Base-by-base conservation (phyloP, 257 asterid genomes). In the Ligustrum vulgare region DNA sequence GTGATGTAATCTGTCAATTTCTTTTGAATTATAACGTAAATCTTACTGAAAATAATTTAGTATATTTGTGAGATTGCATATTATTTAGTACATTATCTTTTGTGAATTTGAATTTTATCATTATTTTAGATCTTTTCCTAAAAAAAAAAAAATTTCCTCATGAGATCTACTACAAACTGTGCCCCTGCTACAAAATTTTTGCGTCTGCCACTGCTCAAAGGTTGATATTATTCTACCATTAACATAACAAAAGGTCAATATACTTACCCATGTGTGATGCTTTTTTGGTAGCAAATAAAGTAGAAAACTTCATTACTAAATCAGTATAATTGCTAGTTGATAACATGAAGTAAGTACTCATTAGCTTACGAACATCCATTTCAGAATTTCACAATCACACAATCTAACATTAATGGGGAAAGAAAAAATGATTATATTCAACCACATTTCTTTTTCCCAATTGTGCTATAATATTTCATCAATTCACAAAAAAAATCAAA, bases 401-500 rank as follows among this genome's bases (percentile, higher is more conserved):
- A 72, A 75, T 33, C 67, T 65, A 45, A 45, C 74, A 69, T 47
- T 36, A 43, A 41, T 70, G 39, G 25, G 36, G 33, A 41, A 35
- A 23, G n/a, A 15, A 51, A 43, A 28, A 28, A 28, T 41, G 11
- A 63, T 47, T 76, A 28, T 60, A 20, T 54, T 68, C 70, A 70
- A 70, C 60, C 31, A 41, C 15, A 6, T 31, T 34, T 43, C 28
- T 8, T 22, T 20, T 72, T 20, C 23, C 74, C 75, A 51, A 18
- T 43, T 62, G 69, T 43, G 18, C 34, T 31, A 56, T 39, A 36
- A 15, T 66, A 63, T 41, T 18, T 25, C 68, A 72, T 33, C 75
- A 72, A 69, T 68, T 69, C 70, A 43, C 73, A 74, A 68, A 76
- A 43, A 77, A 74, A 68, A 76, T 10, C 69, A 60, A 25, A 20